Base-by-base conservation (phyloP, 2,329 filamentous ascomycete species). In the Keithomyces neogunnii region DNA sequence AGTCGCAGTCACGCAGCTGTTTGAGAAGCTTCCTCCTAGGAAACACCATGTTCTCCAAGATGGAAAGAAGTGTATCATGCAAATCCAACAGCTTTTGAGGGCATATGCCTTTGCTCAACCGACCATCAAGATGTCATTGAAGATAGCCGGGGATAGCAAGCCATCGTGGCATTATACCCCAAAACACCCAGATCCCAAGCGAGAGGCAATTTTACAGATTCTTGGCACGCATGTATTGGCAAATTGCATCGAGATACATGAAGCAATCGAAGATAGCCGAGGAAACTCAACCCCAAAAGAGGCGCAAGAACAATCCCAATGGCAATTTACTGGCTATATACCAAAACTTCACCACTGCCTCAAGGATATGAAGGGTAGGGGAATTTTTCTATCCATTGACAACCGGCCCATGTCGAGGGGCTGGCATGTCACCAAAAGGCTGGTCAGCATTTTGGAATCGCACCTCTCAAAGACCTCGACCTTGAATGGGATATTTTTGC, bases 91-190 rank as follows among this genome's bases (percentile, higher is more conserved):
- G 19, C 67, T 86, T 26, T 65, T 91, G 36, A 74, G 80, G 53
- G 71, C 78, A 1, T 89, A 88, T 66, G 84, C 77, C 4, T 70
- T 91, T 47, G 81, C 85, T 4, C 76, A 84, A 56, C 82, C 84
- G 6, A 64, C 73, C n/a, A 64, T 87, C 33, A 81, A 75, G 53
- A 69, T 90, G 31, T 72, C 72, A 2, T 70, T 89, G 50, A 82
- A 75, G 52, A 70, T 89, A 3, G 59, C 78, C 4, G 80, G 81
- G 33, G 70, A 75, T 33, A 76, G 74, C 33, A 68, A 69, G 3
- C 73, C 74, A 8, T 30, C 56, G 30, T 89, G 83, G 78, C 74
- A 73, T 3, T 89, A 86, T 63, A 76, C 80, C 2, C 84, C 85
- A 0, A 75, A 74, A 32, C 59, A 67, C 10, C 67, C 67, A 6